These are phyloP conservation scores for Stromatinia cepivora DNA, from an alignment of 2,329 filamentous ascomycete genomes.

Conservation along the genomic window DNA sequence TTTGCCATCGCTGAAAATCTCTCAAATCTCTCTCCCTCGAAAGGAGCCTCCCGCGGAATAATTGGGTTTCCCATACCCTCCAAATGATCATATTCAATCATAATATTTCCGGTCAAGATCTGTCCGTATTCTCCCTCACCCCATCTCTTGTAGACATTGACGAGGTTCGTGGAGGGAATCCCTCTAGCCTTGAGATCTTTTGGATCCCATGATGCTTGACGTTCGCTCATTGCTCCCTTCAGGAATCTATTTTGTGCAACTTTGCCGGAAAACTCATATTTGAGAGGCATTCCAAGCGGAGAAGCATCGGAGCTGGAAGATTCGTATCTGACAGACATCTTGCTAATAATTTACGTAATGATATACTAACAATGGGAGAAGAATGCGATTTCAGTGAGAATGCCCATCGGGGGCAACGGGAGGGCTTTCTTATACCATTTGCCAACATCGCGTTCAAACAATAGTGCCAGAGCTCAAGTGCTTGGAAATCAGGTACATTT, in stretches of 20 bases:
- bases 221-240: slow-evolving; percentile 68
- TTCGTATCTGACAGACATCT: slow-evolving; percentile 34
- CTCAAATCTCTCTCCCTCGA: slow-evolving; percentile 58
- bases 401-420: no score
- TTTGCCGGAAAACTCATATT: slow-evolving; percentile 53
- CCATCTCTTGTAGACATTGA: slow-evolving; percentile 62
- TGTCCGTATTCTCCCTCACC: slow-evolving; percentile 57
- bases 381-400: not conserved
- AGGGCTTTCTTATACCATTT: not conserved
- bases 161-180: slow-evolving; percentile 52
- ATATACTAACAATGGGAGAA: not conserved
- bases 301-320: slow-evolving; percentile 35
- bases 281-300: slow-evolving; percentile 49
- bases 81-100: slow-evolving; percentile 61
- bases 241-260: slow-evolving; percentile 65
- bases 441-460: not conserved
- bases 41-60: slow-evolving; percentile 53
- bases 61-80: slow-evolving; percentile 59
- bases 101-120: slow-evolving; percentile 63
- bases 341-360: slow-evolving; percentile 14
- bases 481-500: not conserved
- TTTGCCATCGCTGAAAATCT: slow-evolving; percentile 57
- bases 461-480: not conserved
- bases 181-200: slow-evolving; percentile 52
- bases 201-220: slow-evolving; percentile 60